phyloP scores from a whole-genome alignment of 371 early-diverging fungal species.

The Nematocida sp. region DNA sequence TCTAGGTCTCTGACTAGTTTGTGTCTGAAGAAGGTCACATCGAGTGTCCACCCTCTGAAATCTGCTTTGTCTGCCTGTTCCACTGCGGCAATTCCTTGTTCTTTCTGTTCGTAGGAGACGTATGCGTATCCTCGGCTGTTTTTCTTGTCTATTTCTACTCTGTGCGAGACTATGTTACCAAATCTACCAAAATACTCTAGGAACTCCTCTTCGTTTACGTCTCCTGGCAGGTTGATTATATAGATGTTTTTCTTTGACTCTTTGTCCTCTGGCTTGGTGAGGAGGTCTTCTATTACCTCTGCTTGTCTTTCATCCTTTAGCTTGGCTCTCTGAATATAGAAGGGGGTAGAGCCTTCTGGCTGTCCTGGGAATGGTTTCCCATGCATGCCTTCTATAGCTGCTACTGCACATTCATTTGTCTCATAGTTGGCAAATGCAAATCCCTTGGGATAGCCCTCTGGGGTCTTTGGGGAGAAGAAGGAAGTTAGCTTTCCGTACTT shows the following conservation, averaged over 20 bases:
- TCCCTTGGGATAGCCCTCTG: constrained; percentile 73
- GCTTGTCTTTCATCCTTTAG: constrained; percentile 93
- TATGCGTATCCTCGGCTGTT: constrained; percentile 56
- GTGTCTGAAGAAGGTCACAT: constrained; percentile 59
- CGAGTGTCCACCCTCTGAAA: constrained; percentile 53
- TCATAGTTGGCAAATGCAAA: constrained; percentile 98
- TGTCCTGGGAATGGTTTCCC: constrained; percentile 79
- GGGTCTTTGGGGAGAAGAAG: constrained; percentile 57
- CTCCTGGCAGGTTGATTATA: constrained; percentile 84
- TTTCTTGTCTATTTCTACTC: constrained; percentile 39
- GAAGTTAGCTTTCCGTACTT: constrained; percentile 62
- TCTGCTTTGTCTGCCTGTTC: constrained; percentile 57
- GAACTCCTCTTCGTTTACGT: constrained; percentile 73
- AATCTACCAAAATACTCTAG: constrained; percentile 72
- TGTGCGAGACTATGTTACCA: constrained; percentile 67
- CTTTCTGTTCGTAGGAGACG: constrained; percentile 58
- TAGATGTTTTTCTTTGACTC: constrained; percentile 75
- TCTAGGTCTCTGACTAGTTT: constrained; percentile 56
- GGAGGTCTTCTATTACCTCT: constrained; percentile 72
- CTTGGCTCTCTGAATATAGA: constrained; percentile 92
- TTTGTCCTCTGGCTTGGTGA: constrained; percentile 12
- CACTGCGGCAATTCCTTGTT: constrained; percentile 61
- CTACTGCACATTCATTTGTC: constrained; percentile 80
- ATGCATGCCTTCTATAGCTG: constrained; percentile 89
- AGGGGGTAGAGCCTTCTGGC: constrained; percentile 69